Evolutionary conservation across 2,329 filamentous ascomycete species (phyloP), one percentile per base, ranked within the genome.

Genomic region (Sclerotinia sclerotiorum): DNA sequence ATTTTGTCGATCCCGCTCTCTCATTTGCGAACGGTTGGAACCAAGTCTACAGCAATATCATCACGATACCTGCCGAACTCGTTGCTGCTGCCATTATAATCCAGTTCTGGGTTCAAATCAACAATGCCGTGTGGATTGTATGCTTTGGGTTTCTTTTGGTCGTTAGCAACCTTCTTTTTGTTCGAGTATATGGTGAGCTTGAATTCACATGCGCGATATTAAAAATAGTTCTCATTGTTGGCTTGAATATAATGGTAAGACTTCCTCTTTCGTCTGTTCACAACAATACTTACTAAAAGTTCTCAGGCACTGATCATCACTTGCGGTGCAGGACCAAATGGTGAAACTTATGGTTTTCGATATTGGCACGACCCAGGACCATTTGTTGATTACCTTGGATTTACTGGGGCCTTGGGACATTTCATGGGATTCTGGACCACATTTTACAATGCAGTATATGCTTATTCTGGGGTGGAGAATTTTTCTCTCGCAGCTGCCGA

Each of bases 21-120:
- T 74, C 74, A 17, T 78, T 78, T 46, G 73, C 76, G 8, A 66
- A 77, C 5, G 77, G 76, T 24, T 77, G 76, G 70, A 76, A 76
- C 7, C 76, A 77, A n/a, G 74, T 76, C 10, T 78, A 78, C 60
- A 73, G 72, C 29, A 74, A 73, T n/a, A 75, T 73, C 24, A 69
- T 76, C 24, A 72, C 72, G 39, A 73, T 77, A 5, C 76, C 77
- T 7, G 57, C 85, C 67, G 88, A 90, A 76, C 88, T 90, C 69
- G 84, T 85, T 0, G 88, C 88, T 13, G 85, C 87, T 19, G 84
- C 85, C 54, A 84, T 89, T 2, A 79, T 90, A 24, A 87, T 90
- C 68, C 80, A 87, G 72, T 89, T 84, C 73, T 90, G 88, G 88
- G 85, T 85, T 4, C 84, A 88, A 70, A 80, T 88, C 70, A 82